Base-by-base conservation (phyloP, 164 flowering plant genomes). In the Sextonia rubra region DNA sequence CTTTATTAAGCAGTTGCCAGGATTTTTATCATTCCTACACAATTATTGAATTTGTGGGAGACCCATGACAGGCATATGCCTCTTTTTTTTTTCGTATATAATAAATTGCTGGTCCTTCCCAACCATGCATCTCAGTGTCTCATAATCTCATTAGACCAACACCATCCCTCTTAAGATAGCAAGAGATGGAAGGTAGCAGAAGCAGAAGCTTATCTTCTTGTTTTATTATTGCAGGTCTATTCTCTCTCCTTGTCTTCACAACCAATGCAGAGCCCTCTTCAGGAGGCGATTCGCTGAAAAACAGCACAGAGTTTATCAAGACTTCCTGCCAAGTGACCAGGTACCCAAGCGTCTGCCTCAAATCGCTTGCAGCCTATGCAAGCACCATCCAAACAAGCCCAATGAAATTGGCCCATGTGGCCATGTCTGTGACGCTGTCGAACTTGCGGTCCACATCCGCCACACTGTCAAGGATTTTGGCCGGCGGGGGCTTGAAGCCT, bases 311-410 rank as follows among this genome's bases (percentile, higher is more conserved):
- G 0, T 89, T 86, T 84, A 85, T 89, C 64, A 71, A 69, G 47
- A 74, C 74, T 12, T 82, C 87, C 8, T 88, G 94, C 72, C 61
- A 32, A 1, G 64, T 30, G 12, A 86, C 90, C 1, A 37, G 60
- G 14, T 86, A 86, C 66, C 87, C 87, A 0, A 27, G 70, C 0
- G 22, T 85, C 9, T 88, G 91, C 70, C 66, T 73, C 75, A 66
- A 83, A 9, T 74, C 84, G 0, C 87, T 88, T 55, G 71, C 77
- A 2, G 32, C 74, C 27, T 85, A 86, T 71, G 85, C 86, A 2
- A 49, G n/a, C 24, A 44, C 77, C 25, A 78, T 88, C 71, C 69
- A 82, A 26, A 66, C 79, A 1, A 83, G 77, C 79, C 80, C 80
- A 2, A 47, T 14, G 4, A 65, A 70, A 49, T 52, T 90, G 52